These are phyloP conservation scores for Beauveria pseudobassiana DNA, from an alignment of 2,329 filamentous ascomycete genomes.

Conservation along the genomic window DNA sequence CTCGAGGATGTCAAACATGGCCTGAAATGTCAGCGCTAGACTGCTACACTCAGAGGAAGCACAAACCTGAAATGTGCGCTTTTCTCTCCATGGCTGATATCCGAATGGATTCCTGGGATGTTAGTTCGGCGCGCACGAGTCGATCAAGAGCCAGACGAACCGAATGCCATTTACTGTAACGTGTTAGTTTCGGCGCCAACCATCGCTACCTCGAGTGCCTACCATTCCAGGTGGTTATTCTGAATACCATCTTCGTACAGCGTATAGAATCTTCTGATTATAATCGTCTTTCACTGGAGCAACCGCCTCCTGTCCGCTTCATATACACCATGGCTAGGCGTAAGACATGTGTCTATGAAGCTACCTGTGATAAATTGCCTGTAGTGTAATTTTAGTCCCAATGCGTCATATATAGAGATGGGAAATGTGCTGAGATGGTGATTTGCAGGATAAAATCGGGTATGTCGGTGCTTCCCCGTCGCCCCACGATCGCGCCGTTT, in stretches of 20 bases:
- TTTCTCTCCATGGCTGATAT: constrained; percentile 76
- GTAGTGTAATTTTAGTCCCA: neutral
- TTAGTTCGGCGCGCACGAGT: neutral
- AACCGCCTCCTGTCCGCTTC: neutral
- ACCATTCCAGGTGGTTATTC: constrained; percentile 87
- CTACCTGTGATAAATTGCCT: neutral
- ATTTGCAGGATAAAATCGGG: neutral
- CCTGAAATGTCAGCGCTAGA: constrained; percentile 33
- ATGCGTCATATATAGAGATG: neutral
- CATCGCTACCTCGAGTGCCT: constrained; percentile 5
- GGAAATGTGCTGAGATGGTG: too few species aligned
- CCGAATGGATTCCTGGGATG: constrained; percentile 63
- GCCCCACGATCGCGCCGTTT: constrained; percentile 9
- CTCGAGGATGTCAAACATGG: constrained; percentile 91
- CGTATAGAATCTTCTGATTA: neutral
- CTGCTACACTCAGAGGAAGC: neutral
- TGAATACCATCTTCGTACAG: constrained; percentile 53
- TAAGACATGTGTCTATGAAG: neutral
- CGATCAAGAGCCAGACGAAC: constrained; percentile 31
- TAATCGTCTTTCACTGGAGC: neutral
- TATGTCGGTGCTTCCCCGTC: neutral
- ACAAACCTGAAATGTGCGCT: constrained; percentile 58
- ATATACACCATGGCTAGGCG: neutral
- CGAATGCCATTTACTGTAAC: constrained; percentile 69
- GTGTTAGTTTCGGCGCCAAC: neutral